phyloP scores from a whole-genome alignment of 345 rosid genomes.

The Balakata baccata region DNA sequence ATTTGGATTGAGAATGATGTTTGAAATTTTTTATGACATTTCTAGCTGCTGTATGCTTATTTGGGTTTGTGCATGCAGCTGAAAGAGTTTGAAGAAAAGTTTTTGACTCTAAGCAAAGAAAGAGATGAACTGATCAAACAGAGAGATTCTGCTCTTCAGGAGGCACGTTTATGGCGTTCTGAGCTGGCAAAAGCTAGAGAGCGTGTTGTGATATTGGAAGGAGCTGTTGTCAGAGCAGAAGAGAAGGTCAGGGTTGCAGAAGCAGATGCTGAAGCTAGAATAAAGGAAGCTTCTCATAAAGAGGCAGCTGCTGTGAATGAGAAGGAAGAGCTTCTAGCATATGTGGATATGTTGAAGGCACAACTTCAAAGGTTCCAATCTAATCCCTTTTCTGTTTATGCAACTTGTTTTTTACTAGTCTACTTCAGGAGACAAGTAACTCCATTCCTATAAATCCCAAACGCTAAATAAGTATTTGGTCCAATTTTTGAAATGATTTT shows the following conservation, averaged over 20 bases:
- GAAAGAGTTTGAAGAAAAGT: constrained; percentile 68
- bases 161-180: constrained; percentile 93
- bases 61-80: constrained; percentile 45
- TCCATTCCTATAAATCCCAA: neutral
- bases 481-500: neutral
- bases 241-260: constrained; percentile 85
- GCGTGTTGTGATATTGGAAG: constrained; percentile 82
- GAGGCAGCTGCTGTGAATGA: constrained; percentile 68
- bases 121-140: constrained; percentile 72
- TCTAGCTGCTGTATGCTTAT: neutral
- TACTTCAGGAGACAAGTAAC: neutral
- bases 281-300: constrained; percentile 69
- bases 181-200: constrained; percentile 98
- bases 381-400: neutral
- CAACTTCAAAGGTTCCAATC: constrained; percentile 78
- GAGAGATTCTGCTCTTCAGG: constrained; percentile 80
- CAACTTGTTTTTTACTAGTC: neutral
- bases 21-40: neutral
- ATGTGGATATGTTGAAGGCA: constrained; percentile 67
- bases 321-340: constrained; percentile 89
- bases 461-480: neutral
- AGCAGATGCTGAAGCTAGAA: constrained; percentile 71
- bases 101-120: constrained; percentile 53
- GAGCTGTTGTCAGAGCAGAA: constrained; percentile 84
- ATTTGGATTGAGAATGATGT: neutral